Conservation (phyloP, 2,329 filamentous ascomycete species). For the Pseudogymnoascus sp. region DNA sequence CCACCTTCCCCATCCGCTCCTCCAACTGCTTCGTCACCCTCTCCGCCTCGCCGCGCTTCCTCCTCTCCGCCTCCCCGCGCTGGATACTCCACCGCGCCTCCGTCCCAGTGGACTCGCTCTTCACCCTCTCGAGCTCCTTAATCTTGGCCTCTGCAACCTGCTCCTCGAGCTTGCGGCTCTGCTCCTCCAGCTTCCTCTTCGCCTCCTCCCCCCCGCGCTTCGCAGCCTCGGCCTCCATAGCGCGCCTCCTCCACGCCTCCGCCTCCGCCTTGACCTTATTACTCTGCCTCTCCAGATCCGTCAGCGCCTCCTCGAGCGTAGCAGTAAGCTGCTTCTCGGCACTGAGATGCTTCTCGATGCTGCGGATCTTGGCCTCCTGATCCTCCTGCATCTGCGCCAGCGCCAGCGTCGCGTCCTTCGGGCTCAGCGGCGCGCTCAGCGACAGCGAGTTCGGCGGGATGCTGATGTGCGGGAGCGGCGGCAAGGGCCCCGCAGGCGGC, state of each 20-base stretch:
- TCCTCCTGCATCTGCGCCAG: slow-evolving; percentile 82
- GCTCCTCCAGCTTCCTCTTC: slow-evolving; percentile 34
- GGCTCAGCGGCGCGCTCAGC: slow-evolving; percentile 23
- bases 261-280: slow-evolving; percentile 88
- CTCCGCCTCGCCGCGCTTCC: slow-evolving; percentile 84
- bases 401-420: slow-evolving; percentile 31
- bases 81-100: slow-evolving; percentile 63
- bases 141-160: slow-evolving; percentile 23
- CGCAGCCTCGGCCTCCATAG: slow-evolving; percentile 64
- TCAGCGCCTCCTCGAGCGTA: slow-evolving; percentile 90
- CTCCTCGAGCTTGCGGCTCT: slow-evolving; percentile 36
- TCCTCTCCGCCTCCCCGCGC: slow-evolving; percentile 91
- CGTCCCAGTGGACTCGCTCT: slow-evolving; percentile 28
- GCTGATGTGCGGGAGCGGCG: slow-evolving; percentile 65
- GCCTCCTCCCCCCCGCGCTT: slow-evolving; percentile 44
- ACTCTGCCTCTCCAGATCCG: slow-evolving; percentile 83
- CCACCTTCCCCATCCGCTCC: slow-evolving; percentile 87
- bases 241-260: slow-evolving; percentile 85
- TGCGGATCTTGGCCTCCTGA: slow-evolving; percentile 87
- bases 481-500: slow-evolving; percentile 90
- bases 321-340: slow-evolving; percentile 95
- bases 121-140: slow-evolving; percentile 45
- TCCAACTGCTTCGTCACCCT: slow-evolving; percentile 81
- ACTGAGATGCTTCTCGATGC: slow-evolving; percentile 91
- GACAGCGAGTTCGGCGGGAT: slow-evolving; percentile 38